Base-by-base conservation (phyloP, 2,329 filamentous ascomycete species). In the Exophiala xenobiotica region DNA sequence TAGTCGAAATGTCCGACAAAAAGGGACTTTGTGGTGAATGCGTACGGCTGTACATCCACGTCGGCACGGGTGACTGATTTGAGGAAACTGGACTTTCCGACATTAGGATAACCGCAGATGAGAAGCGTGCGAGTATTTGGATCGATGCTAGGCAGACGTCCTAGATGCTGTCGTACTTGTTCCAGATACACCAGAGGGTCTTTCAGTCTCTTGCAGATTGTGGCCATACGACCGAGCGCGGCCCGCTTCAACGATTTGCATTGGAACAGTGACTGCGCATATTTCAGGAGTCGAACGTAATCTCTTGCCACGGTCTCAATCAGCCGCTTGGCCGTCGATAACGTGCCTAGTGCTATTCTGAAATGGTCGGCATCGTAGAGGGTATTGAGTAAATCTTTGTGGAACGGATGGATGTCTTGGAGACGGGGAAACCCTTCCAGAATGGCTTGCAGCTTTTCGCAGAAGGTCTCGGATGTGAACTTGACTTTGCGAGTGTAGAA, bases 401-500 rank as follows among this genome's bases (percentile, higher is more conserved):
- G 91, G 78, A 96, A 96, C 47, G 92, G 91, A 69, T 96, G 92
- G 68, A 96, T 92, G 69, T 99, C 93, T 68, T 90, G 85, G 48
- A 99, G 80, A 52, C 91, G 83, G 49, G 93, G 93, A 67, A 99
- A 96, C 64, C 88, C 89, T 70, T 96, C 88, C 66, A 97, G 83
- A 66, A 96, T 96, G 54, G 85, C 82, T 61, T 83, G 83, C 61
- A 99, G 84, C 75, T 97, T 97, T 71, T 99, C 93, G 60, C 85
- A 85, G 72, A 96, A 96, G 35, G 92, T 97, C 75, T 99, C 93
- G 67, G 92, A 86, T 4, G 93, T 96, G 74, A 90, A 99, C 74
- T 97, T 97, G 79, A 96, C 91, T 75, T 97, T 97, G 70, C 93
- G 80, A 39, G 92, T 96, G 73, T 97, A 97, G 76, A 97, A 97